These are phyloP conservation scores for Solanum infundibuliforme DNA, from an alignment of 257 asterid species.

Conservation along the genomic window DNA sequence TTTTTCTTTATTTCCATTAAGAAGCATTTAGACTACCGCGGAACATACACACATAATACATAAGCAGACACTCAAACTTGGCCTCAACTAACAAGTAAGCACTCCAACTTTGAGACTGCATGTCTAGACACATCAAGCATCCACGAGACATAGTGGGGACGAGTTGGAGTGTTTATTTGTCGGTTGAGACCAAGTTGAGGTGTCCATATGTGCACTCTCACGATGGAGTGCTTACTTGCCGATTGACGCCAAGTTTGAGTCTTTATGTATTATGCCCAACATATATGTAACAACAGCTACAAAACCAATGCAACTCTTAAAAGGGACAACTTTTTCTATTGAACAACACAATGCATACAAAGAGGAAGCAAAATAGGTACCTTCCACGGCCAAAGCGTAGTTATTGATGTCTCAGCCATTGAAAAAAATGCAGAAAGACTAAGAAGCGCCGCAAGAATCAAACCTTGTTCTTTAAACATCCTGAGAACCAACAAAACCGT, in stretches of 20 bases:
- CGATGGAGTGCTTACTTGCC: neutral
- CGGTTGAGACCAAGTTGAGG: neutral
- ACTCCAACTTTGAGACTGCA: neutral
- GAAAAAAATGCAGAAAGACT: constrained; percentile 97
- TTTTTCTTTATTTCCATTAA: neutral
- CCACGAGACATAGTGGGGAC: neutral
- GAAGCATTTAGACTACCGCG: neutral
- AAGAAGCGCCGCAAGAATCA: constrained; percentile 67
- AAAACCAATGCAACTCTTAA: neutral
- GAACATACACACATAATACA: neutral
- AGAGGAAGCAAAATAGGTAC: constrained; percentile 18
- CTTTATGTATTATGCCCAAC: neutral
- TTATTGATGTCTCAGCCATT: constrained; percentile 97
- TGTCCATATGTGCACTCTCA: neutral
- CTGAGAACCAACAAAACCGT: constrained; percentile 61
- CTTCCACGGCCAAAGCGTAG: constrained; percentile 99
- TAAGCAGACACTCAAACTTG: neutral
- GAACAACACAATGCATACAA: neutral
- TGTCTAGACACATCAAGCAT: neutral
- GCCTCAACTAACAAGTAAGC: neutral
- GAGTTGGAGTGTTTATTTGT: neutral
- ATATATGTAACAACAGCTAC: neutral
- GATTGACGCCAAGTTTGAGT: neutral
- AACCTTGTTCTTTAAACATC: constrained; percentile 84
- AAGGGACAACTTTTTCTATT: neutral